Conservation (phyloP, 2,329 filamentous ascomycete genomes). For the Pestalotiopsis sp. region DNA sequence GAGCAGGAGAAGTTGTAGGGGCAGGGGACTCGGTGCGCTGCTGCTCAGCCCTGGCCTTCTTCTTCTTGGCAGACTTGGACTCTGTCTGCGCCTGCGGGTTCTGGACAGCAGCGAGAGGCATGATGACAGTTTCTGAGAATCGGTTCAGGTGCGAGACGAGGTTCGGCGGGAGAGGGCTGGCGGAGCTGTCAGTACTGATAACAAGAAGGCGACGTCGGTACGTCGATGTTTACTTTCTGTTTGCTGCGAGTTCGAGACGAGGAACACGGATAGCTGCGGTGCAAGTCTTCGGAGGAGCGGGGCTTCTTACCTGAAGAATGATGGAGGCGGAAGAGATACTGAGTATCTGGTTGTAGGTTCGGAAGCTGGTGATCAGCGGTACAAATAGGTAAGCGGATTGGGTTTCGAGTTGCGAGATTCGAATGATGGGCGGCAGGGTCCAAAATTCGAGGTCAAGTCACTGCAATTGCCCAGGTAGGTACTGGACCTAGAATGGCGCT, state of each 20-base stretch:
- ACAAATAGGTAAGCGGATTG: background rate
- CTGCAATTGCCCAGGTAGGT: background rate
- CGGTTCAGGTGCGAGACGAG: conserved; percentile 2
- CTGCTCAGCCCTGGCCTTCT: conserved; percentile 56
- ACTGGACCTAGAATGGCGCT: background rate
- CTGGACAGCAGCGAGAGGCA: conserved; percentile 65
- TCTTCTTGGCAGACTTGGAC: conserved; percentile 68
- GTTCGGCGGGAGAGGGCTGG: background rate
- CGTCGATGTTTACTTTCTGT: conserved; percentile 3
- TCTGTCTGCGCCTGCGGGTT: conserved; percentile 63
- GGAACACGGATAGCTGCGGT: background rate
- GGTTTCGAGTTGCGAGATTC: conserved; percentile 3
- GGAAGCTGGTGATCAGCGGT: background rate
- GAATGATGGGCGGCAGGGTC: background rate
- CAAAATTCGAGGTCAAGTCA: background rate
- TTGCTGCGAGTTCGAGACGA: background rate
- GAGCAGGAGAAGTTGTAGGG: conserved; percentile 46
- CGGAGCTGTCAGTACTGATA: background rate
- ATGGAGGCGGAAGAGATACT: background rate
- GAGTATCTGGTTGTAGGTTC: background rate
- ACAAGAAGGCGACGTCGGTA: background rate
- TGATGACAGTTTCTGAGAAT: conserved; percentile 32
- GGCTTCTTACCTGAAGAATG: background rate
- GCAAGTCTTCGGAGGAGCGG: background rate
- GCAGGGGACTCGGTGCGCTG: conserved; percentile 57